phyloP scores from a whole-genome alignment of 768 basidiomycete genomes.

The Leccinellum albellum region DNA sequence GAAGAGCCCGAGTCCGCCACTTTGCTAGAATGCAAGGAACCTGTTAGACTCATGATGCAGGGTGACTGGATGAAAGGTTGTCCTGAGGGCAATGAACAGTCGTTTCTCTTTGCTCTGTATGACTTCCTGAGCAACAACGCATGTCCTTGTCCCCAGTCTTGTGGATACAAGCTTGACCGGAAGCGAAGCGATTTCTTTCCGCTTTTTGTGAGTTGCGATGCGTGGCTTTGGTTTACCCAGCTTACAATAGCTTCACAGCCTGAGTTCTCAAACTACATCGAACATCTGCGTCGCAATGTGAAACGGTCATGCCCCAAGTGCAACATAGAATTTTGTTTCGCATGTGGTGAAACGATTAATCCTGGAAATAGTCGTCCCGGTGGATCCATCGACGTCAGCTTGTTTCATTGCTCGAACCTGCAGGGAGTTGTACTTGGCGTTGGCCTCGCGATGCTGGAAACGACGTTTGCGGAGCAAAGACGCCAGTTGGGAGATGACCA shows the following conservation, averaged over 20 bases:
- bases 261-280: constrained; percentile 67
- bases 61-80: constrained; percentile 98
- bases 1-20: constrained; percentile 60
- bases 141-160: constrained; percentile 72
- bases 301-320: constrained; percentile 62
- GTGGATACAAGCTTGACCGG: constrained; percentile 58
- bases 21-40: constrained; percentile 42
- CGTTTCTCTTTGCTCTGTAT: constrained; percentile 82
- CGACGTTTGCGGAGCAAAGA: constrained; percentile 57
- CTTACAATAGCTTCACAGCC: constrained; percentile 42
- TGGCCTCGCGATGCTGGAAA: constrained; percentile 83
- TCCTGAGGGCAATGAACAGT: constrained; percentile 89
- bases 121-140: constrained; percentile 60
- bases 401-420: constrained; percentile 88
- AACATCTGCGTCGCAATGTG: constrained; percentile 56
- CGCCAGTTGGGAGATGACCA: constrained; percentile 31
- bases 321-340: constrained; percentile 60
- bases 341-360: constrained; percentile 67
- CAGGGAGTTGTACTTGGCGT: constrained; percentile 91
- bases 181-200: constrained; percentile 79
- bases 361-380: constrained; percentile 42
- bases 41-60: constrained; percentile 71
- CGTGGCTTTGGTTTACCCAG: background rate
- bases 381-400: constrained; percentile 47
- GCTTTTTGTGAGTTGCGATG: constrained; percentile 60